phyloP scores from a whole-genome alignment of 1,139 yeast species.

The Hemisphaericaspora subhashii region DNA sequence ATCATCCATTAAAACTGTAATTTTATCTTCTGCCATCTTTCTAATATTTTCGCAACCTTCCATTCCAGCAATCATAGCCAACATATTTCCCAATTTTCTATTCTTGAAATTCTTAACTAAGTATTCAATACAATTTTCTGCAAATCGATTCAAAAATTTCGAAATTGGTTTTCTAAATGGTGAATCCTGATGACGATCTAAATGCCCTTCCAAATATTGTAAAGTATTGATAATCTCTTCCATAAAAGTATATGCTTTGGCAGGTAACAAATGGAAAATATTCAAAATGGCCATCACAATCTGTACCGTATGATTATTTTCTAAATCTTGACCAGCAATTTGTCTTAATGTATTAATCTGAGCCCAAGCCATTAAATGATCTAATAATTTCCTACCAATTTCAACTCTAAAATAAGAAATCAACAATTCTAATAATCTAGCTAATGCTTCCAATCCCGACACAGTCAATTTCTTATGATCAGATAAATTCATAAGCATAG shows the following conservation, averaged over 20 bases:
- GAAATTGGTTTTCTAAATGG: slow-evolving; percentile 94
- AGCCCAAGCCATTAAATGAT: slow-evolving; percentile 96
- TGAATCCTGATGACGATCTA: slow-evolving; percentile 82
- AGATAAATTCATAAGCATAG: slow-evolving; percentile 91
- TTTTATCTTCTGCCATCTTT: slow-evolving; percentile 51
- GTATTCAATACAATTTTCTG: slow-evolving; percentile 71
- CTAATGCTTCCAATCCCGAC: slow-evolving; percentile 87
- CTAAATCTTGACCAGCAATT: slow-evolving; percentile 71
- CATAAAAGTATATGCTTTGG: slow-evolving; percentile 89
- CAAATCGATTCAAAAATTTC: slow-evolving; percentile 80
- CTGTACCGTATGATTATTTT: slow-evolving; percentile 77
- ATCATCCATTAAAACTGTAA: slow-evolving; percentile 39
- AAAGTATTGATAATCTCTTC: slow-evolving; percentile 80
- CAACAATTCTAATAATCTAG: slow-evolving; percentile 78
- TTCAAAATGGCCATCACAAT: slow-evolving; percentile 89
- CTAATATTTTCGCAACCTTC: slow-evolving; percentile 61
- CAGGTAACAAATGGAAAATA: slow-evolving; percentile 87
- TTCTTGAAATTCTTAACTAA: slow-evolving; percentile 67
- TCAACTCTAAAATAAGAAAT: slow-evolving; percentile 95
- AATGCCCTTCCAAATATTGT: slow-evolving; percentile 73
- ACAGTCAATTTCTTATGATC: slow-evolving; percentile 91
- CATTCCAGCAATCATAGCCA: slow-evolving; percentile 61
- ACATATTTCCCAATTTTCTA: slow-evolving; percentile 66
- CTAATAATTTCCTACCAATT: slow-evolving; percentile 88
- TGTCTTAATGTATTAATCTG: slow-evolving; percentile 74